A percentile compares a stretch with the other conserved stretches of the same genome.
Evolutionary conservation across 1,284 basidiomycete species (phyloP).

Genomic region (Cutaneotrichosporon sp.): DNA sequence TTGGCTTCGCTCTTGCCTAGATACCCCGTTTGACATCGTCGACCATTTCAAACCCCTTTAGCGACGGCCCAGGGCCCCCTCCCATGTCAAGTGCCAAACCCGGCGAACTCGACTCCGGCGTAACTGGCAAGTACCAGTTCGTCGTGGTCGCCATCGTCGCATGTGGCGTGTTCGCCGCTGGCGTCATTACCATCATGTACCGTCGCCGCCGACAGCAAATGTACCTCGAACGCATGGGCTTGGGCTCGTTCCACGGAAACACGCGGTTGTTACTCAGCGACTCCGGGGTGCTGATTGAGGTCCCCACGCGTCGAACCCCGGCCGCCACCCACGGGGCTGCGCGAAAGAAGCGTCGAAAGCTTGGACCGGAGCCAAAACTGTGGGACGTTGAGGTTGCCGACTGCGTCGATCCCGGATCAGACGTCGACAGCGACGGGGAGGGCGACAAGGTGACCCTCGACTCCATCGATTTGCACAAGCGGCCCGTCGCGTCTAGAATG

Average conservation of each 20-base stretch:
- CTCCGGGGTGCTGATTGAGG: conserved; percentile 7
- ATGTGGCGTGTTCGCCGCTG: conserved; percentile 22
- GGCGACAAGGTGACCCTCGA: conserved; percentile 3
- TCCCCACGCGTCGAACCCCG: not conserved
- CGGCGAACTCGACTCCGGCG: not conserved
- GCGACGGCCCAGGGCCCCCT: no score
- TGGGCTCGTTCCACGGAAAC: not conserved
- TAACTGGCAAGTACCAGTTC: conserved; percentile 23
- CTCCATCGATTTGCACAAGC: not conserved
- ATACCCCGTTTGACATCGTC: no score
- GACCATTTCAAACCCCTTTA: no score
- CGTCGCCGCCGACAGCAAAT: conserved; percentile 14
- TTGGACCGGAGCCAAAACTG: conserved; percentile 11
- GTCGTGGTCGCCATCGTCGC: conserved; percentile 30
- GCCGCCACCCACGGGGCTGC: not conserved
- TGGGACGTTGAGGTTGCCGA: conserved; percentile 14
- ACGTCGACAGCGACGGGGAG: no score
- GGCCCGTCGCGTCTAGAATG: no score
- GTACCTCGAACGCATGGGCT: conserved; percentile 2
- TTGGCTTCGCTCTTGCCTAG: no score
- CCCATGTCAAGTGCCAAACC: not conserved
- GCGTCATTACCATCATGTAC: conserved; percentile 21
- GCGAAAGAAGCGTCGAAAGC: not conserved
- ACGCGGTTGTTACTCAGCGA: conserved; percentile 7
- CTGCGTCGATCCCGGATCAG: no score